phyloP scores from a whole-genome alignment of 148 eudicot genomes.

The Rhododendron molle region DNA sequence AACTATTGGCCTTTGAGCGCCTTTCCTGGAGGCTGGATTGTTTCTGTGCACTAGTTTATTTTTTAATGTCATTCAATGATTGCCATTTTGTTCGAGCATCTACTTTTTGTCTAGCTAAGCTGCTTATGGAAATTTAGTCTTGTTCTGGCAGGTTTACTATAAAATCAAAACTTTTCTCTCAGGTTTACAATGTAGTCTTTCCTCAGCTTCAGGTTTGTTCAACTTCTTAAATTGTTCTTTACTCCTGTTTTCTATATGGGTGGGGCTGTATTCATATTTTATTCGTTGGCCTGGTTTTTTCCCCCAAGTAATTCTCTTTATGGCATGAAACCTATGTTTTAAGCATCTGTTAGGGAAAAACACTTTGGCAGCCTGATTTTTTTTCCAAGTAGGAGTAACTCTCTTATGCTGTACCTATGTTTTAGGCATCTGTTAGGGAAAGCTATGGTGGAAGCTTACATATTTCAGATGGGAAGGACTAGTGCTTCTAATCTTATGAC shows the following conservation, averaged over 20 bases:
- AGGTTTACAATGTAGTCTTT: conserved; percentile 41
- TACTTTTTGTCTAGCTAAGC: not conserved
- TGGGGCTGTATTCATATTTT: not conserved
- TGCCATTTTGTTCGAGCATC: not conserved
- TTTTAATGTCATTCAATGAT: no score
- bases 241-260: not conserved
- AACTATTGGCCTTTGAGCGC: not conserved
- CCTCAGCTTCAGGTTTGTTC: conserved; percentile 68
- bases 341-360: conserved; percentile 61
- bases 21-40: not conserved
- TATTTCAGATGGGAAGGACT: not conserved
- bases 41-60: not conserved
- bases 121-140: conserved; percentile 15
- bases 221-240: not conserved
- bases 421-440: conserved; percentile 60
- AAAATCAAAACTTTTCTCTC: conserved; percentile 48
- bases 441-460: conserved; percentile 59
- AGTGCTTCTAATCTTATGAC: conserved; percentile 2
- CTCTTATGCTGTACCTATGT: not conserved
- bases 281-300: not conserved
- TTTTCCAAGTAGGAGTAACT: not conserved
- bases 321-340: not conserved
- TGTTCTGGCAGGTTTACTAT: conserved; percentile 46
- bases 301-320: not conserved
- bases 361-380: conserved; percentile 48